Evolutionary conservation across 208 protist species (phyloP), one percentile per base, ranked within the genome.

Genomic region (Leishmania turanica): DNA sequence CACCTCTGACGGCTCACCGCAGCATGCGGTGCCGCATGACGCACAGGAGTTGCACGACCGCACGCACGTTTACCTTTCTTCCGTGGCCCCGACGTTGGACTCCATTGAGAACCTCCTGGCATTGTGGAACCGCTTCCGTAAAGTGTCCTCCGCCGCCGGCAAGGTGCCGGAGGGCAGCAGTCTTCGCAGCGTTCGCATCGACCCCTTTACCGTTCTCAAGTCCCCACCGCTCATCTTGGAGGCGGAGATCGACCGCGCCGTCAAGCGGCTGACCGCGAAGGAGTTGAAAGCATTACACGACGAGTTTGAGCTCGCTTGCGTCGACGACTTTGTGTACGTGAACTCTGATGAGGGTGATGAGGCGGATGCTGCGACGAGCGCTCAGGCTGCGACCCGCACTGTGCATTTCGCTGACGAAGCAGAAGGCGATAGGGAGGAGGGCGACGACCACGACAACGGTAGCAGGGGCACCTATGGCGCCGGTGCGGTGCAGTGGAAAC

Each of bases 321-420:
- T 81, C 51, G 81, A 85, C 4, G 71, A 78, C 53, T 85, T 81
- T 60, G 77, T 81, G 62, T 78, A 75, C 77, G 51, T 85, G 60
- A 27, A 65, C 49, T 53, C 69, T 11, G 81, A 49, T 49, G 77
- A 62, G 51, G 54, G 42, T 37, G 27, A 11, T 40, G 34, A 62
- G 40, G 47, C 62, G 24, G 34, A 19, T 9, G 37, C 19, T 5
- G 31, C 42, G 49, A 49, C 40, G 19, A 49, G 66, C 19, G 66
- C n/a, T 71, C 34, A 49, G 75, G 75, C n/a, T 60, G 54, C 80
- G 15, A 6, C 64, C 17, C 81, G 62, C 53, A 74, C 68, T 7
- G 81, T 81, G 3, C 81, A 80, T 64, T 84, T 84, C 53, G 37
- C 21, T 8, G 54, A 68, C 58, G 75, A 75, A 13, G 34, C 49